Percentiles rank a stretch among this genome's conserved stretches.
These are phyloP conservation scores for Penstemon eatonii DNA, from an alignment of 257 asterid genomes.

Conservation along the genomic window DNA sequence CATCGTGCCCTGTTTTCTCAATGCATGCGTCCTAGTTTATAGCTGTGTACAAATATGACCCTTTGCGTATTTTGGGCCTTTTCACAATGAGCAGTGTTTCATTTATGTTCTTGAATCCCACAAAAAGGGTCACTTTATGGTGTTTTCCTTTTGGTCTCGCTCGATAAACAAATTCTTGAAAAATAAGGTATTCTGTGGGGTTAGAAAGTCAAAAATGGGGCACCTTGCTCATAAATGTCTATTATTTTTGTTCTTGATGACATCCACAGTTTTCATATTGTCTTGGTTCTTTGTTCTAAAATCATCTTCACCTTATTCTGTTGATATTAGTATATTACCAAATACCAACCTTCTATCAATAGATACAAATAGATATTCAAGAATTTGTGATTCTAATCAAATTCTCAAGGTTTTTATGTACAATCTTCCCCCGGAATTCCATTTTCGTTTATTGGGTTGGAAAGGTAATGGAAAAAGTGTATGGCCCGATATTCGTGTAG, in stretches of 20 bases:
- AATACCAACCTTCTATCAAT: constrained; percentile 42
- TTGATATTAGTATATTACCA: constrained; percentile 49
- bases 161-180: background rate
- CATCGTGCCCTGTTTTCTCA: constrained; percentile 17
- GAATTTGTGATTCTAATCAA: constrained; percentile 41
- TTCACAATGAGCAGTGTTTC: constrained; percentile 2
- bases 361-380: background rate
- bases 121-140: constrained; percentile 18
- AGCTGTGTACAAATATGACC: constrained; percentile 2
- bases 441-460: constrained; percentile 73
- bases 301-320: constrained; percentile 48
- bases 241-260: constrained; percentile 57
- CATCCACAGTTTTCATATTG: constrained; percentile 55
- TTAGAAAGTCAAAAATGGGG: constrained; percentile 50
- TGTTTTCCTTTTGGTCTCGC: constrained; percentile 14
- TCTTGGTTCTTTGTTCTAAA: constrained; percentile 75
- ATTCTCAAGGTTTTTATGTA: constrained; percentile 83
- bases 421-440: constrained; percentile 82
- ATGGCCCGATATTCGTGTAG: constrained; percentile 71
- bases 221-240: constrained; percentile 51
- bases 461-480: constrained; percentile 46
- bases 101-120: constrained; percentile 17
- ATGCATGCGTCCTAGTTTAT: constrained; percentile 20
- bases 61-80: background rate
- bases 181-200: constrained; percentile 2